Evolutionary conservation across 768 basidiomycete genomes (phyloP), one percentile per base, ranked within the genome.

Genomic region (Pluteus cervinus): DNA sequence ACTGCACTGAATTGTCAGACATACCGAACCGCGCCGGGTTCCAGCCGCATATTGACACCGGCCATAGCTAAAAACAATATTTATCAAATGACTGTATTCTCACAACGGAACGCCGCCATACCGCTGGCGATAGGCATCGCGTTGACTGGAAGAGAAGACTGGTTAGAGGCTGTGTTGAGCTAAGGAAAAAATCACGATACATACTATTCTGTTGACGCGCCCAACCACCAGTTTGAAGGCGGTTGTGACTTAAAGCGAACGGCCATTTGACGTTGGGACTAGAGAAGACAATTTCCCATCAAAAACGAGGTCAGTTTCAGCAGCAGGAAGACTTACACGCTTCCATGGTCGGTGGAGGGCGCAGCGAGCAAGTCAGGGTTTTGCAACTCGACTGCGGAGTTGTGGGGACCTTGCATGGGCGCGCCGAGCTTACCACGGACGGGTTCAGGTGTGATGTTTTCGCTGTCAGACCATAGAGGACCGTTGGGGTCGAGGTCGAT

Each of bases 201-300:
- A 10, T 33, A 72, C 73, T 48, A 37, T 75, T 75, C 53, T 76
- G 62, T 46, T 76, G 66, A 28, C 76, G 63, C 18, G 75, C 73
- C 77, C 77, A 80, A 1, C 77, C 77, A 9, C 76, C 77, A 0
- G 65, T 66, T 41, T 70, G 68, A 11, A 80, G 51, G n/a, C 73
- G 68, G 43, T 75, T 77, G 48, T 70, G 70, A 38, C 73, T 76
- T 28, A 77, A 49, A 41, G 56, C 54, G 50, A 77, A 75, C 0
- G 77, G 67, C 77, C 77, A 78, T 50, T 77, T 76, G 17, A 69
- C 64, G 42, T 76, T 75, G 5, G 42, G 31, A 2, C 73, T 74
- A 40, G 29, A 41, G 15, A 20, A 36, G 15, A n/a, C n/a, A n/a
- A 40, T 9, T 8, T 25, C 10, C 11, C n/a, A 39, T 5, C 24